Evolutionary conservation across 1,284 basidiomycete species (phyloP), one percentile per base, ranked within the genome.

Genomic region (Inonotus obliquus): DNA sequence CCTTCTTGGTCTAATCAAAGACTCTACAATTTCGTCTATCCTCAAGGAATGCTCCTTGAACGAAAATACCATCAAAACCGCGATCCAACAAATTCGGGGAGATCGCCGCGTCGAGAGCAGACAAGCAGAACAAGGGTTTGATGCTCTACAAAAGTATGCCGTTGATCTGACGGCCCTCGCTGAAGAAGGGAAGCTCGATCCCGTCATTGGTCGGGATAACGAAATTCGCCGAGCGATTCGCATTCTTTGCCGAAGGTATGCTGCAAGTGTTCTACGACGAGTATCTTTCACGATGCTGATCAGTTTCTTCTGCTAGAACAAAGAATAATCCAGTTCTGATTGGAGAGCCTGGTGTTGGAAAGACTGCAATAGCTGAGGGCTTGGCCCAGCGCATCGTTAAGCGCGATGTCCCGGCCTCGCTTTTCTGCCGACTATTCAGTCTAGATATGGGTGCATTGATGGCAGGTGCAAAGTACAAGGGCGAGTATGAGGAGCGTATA

Each of bases 401-500:
- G 70, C 87, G 94, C 59, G 94, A 98, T 74, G 94, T 98, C 4
- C 95, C 96, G 27, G 92, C 92, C n/a, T 85, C 81, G 63, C 82
- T 97, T 29, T 81, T 97, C 59, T 86, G 87, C 39, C 84, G 92
- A 35, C 80, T 98, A n/a, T 92, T 86, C 69, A 91, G 88, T 57
- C 80, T 95, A 25, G 96, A 98, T 73, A 91, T 98, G 87, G 96
- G 94, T 66, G 92, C 95, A 0, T 82, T 98, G 63, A 96, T 96
- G 91, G 94, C 95, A 5, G 94, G 96, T 58, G 96, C 94, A 38
- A 95, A 94, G 74, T 96, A 93, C 79, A 94, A 94, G 74, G 96
- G 96, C 63, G 94, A 98, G 76, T 99, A 96, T 75, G 96, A 99
- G 76, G 96, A 99, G 73, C 90, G 96, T 54, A 87, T 98, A 76